Conservation (phyloP, 176 grass and related monocot species). For the Phyllostachys edulis region DNA sequence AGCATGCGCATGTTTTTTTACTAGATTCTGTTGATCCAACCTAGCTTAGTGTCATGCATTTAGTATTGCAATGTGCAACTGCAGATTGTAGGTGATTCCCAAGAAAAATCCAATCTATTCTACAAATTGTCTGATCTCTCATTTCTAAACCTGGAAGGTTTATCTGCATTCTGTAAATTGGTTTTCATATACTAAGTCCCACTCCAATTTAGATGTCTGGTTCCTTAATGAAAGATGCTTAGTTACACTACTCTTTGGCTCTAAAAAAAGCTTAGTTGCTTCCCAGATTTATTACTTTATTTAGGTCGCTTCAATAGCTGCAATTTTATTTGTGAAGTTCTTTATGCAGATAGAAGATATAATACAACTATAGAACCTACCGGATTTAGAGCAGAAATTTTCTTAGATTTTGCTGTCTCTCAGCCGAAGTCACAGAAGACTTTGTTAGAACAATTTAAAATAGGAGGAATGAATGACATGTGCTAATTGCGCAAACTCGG, state of each 20-base stretch:
- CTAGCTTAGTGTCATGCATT: not conserved
- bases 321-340: too few species aligned
- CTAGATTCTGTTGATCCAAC: not conserved
- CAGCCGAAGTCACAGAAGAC: conserved; percentile 60
- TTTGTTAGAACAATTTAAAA: conserved; percentile 74
- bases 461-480: conserved; percentile 97
- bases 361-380: conserved; percentile 91
- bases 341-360: too few species aligned
- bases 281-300: not conserved
- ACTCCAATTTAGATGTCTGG: not conserved
- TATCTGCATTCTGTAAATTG: not conserved
- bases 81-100: not conserved
- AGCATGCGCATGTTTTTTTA: not conserved
- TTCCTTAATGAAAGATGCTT: too few species aligned
- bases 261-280: not conserved
- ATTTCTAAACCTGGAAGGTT: not conserved
- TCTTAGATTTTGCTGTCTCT: conserved; percentile 61
- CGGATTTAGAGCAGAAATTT: conserved; percentile 80
- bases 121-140: not conserved
- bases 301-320: not conserved
- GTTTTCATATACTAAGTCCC: not conserved
- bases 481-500: conserved; percentile 86
- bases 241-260: too few species aligned
- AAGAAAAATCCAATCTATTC: not conserved
- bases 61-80: not conserved